Evolutionary conservation across 805 yeast species (phyloP).

Genomic region (Ogataea thermomethanolica): DNA sequence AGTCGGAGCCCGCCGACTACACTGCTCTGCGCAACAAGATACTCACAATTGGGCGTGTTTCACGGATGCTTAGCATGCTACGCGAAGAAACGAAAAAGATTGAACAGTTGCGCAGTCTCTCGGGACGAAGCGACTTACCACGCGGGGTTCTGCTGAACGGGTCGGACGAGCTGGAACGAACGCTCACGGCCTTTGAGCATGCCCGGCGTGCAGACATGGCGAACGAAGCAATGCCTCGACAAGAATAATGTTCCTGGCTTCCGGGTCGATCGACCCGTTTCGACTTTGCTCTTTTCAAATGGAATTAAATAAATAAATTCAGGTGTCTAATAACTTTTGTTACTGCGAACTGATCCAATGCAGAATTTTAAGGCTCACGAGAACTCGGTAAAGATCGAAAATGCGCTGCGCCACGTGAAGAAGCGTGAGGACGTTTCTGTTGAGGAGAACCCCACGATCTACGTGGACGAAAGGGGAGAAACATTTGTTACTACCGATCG

Average conservation of each 20-base stretch:
- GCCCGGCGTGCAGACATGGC: slow-evolving; percentile 75
- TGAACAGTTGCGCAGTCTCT: slow-evolving; percentile 66
- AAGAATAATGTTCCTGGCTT: background rate
- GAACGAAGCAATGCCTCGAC: slow-evolving; percentile 77
- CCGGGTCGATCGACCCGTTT: slow-evolving; percentile 4
- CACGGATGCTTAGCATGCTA: slow-evolving; percentile 85
- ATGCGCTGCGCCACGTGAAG: slow-evolving; percentile 60
- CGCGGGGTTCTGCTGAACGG: slow-evolving; percentile 84
- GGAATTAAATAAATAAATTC: background rate
- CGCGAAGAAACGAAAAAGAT: slow-evolving; percentile 87
- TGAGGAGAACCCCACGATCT: slow-evolving; percentile 38
- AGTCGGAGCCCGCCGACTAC: slow-evolving; percentile 30
- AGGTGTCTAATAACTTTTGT: background rate
- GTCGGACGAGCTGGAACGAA: slow-evolving; percentile 67
- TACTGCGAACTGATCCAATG: background rate
- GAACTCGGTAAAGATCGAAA: slow-evolving; percentile 56
- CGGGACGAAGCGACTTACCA: slow-evolving; percentile 69
- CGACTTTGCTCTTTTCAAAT: background rate
- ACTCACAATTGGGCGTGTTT: slow-evolving; percentile 86
- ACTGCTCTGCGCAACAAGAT: slow-evolving; percentile 70
- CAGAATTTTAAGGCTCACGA: slow-evolving; percentile 30
- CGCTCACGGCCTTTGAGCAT: slow-evolving; percentile 72
- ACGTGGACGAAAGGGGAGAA: slow-evolving; percentile 57
- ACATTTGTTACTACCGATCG: slow-evolving; percentile 54
- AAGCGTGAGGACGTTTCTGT: slow-evolving; percentile 33